Evolutionary conservation across 2,329 filamentous ascomycete genomes (phyloP), one percentile per base, ranked within the genome.

Genomic region (Amphichorda felina): DNA sequence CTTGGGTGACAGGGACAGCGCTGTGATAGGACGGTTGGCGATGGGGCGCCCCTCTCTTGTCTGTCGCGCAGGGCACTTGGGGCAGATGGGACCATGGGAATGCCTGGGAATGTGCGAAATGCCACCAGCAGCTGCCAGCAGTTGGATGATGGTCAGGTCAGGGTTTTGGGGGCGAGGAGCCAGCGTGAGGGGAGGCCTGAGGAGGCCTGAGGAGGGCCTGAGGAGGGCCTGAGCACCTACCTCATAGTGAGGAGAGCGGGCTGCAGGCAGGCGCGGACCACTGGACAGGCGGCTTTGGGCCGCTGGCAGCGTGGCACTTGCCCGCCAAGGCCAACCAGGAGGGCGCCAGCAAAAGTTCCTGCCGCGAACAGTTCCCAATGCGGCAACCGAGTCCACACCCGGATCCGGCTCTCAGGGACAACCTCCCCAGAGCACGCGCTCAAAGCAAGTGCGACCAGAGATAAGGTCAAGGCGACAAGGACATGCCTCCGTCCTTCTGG

Each of bases 1-100:
- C 46, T 52, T 43, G 48, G 39, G 44, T 45, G 48, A 50, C 45
- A 51, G 43, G 47, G 43, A 40, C 39, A 36, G 30, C 37, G 43
- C 30, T 45, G n/a, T 31, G 34, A 37, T 33, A 29, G 36, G 38
- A 35, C 33, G 33, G 38, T n/a, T n/a, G n/a, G n/a, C n/a, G n/a
- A n/a, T n/a, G n/a, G n/a, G n/a, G n/a, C n/a, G n/a, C n/a, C n/a
- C n/a, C n/a, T n/a, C n/a, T n/a, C n/a, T n/a, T n/a, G n/a, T n/a
- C n/a, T n/a, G n/a, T n/a, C n/a, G n/a, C n/a, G n/a, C n/a, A n/a
- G n/a, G n/a, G n/a, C n/a, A n/a, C n/a, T n/a, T n/a, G n/a, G n/a
- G n/a, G n/a, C n/a, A n/a, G n/a, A 24, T 24, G 21, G 6, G 21
- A 10, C 21, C 10, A 29, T 34, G 21, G 21, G 21, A 24, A 31